phyloP scores from a whole-genome alignment of 1,284 basidiomycete species.

The Cryptococcus hybrid region DNA sequence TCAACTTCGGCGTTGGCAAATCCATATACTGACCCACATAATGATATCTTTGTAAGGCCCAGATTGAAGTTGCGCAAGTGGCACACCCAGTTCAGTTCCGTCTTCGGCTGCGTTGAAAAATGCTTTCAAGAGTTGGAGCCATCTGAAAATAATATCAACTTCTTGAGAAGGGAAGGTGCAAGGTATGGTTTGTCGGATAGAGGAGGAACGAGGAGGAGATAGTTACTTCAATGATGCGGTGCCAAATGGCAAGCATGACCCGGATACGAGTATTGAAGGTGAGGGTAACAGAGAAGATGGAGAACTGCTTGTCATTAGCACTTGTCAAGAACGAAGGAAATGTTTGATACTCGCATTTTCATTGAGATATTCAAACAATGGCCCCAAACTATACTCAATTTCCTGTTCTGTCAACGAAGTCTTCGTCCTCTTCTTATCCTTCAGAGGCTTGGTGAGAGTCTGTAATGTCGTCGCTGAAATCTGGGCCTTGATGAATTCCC shows the following conservation, averaged over 20 bases:
- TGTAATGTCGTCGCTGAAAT: slow-evolving; percentile 25
- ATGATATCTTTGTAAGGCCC: slow-evolving; percentile 45
- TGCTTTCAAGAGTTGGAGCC: slow-evolving; percentile 44
- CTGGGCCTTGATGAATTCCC: slow-evolving; percentile 34
- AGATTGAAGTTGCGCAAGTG: slow-evolving; percentile 30
- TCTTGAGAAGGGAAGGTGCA: slow-evolving; percentile 19
- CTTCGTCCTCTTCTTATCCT: slow-evolving; percentile 38
- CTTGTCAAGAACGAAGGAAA: not conserved
- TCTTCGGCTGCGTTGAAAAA: slow-evolving; percentile 49
- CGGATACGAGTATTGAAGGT: slow-evolving; percentile 22
- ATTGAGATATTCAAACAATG: slow-evolving; percentile 46
- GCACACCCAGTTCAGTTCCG: slow-evolving; percentile 45
- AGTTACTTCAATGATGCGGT: slow-evolving; percentile 39
- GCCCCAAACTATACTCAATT: slow-evolving; percentile 37
- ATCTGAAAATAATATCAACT: slow-evolving; percentile 48
- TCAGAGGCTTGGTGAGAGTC: slow-evolving; percentile 30
- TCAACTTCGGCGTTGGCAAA: slow-evolving; percentile 38
- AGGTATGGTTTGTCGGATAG: slow-evolving; percentile 37
- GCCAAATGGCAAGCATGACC: slow-evolving; percentile 41
- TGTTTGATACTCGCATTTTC: slow-evolving; percentile 38
- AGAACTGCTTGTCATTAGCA: slow-evolving; percentile 29
- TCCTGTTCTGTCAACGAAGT: slow-evolving; percentile 35
- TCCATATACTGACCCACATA: slow-evolving; percentile 48
- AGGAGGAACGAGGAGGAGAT: slow-evolving; percentile 48
- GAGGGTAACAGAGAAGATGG: slow-evolving; percentile 43